Evolutionary conservation across 2,329 filamentous ascomycete genomes (phyloP).

Genomic region (Alternaria angustiovoidea): DNA sequence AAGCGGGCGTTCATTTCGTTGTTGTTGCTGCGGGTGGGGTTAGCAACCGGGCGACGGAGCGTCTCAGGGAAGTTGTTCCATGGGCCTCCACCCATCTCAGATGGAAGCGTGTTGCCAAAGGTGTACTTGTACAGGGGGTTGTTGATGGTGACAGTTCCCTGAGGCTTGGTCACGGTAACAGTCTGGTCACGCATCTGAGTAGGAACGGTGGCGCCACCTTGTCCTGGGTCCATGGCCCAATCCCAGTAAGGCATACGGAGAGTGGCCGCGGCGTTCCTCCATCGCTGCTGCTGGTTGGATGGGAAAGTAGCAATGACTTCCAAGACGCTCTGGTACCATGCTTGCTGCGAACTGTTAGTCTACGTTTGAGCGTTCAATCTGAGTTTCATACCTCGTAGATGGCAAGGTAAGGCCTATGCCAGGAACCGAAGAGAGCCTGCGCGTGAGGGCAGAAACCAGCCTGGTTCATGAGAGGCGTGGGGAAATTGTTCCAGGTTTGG

Average conservation of each 20-base stretch:
- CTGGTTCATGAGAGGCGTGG: slow-evolving; percentile 56
- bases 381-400: slow-evolving; percentile 61
- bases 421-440: slow-evolving; percentile 77
- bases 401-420: slow-evolving; percentile 83
- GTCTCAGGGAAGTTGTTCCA: slow-evolving; percentile 43
- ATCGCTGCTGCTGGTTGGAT: slow-evolving; percentile 47
- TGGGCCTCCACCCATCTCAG: slow-evolving; percentile 55
- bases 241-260: slow-evolving; percentile 60
- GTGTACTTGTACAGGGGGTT: slow-evolving; percentile 59
- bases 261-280: slow-evolving; percentile 50
- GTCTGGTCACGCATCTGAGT: slow-evolving; percentile 51
- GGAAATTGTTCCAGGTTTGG: slow-evolving; percentile 62
- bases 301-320: slow-evolving; percentile 55
- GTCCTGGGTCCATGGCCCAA: slow-evolving; percentile 52
- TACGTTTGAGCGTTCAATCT: neutral
- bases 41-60: slow-evolving; percentile 44
- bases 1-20: slow-evolving; percentile 45
- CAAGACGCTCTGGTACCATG: slow-evolving; percentile 51
- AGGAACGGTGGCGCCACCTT: slow-evolving; percentile 40
- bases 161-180: slow-evolving; percentile 55
- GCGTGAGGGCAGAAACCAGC: slow-evolving; percentile 79
- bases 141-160: slow-evolving; percentile 48
- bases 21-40: slow-evolving; percentile 50
- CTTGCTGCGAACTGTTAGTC: slow-evolving; percentile 48
- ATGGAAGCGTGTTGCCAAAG: slow-evolving; percentile 61